Base-by-base conservation (phyloP, 177 flowering plant genomes). In the Vitis hybrid region DNA sequence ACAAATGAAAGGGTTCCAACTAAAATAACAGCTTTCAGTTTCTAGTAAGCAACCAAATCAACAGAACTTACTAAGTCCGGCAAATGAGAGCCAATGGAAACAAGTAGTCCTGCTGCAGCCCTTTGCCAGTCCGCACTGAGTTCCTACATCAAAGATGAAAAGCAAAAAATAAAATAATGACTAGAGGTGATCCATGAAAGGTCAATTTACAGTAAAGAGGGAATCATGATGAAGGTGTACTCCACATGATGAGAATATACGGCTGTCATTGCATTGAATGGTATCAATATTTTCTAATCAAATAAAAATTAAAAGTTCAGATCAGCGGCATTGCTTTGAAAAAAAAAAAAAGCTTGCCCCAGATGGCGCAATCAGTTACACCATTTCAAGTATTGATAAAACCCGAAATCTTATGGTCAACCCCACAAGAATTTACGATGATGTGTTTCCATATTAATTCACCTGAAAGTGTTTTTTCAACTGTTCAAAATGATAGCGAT, bases 111-210 rank as follows among this genome's bases (percentile, higher is more conserved):
- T 22, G 93, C 70, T 49, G 99, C 98, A 77, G 91, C 92, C 76
- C 88, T 85, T 81, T 95, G 99, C 98, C 98, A 93, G 70, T 90
- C 97, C 70, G 92, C 77, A 79, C 85, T 84, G 2, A 88, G 66
- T 75, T 95, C 98, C 97, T 95, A 62, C 53, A 75, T 57, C 55
- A 68, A 55, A 39, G 7, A 5, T 19, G 3, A 61, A 66, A 56
- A 51, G 7, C n/a, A 69, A 10, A 48, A 60, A 21, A 8, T 2
- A 66, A 11, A 39, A 52, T 19, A 48, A 52, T 52, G 8, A 21
- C 12, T 50, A 3, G 14, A 9, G 10, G 21, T 2, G 14, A 13
- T 61, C 9, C 18, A 51, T n/a, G 1, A 19, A 19, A 69, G 29
- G 29, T 26, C 11, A 49, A 59, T 14, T 3, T 2, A 8, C 5